Conservation (phyloP, 257 asterid genomes). For the Solanum neorickii region DNA sequence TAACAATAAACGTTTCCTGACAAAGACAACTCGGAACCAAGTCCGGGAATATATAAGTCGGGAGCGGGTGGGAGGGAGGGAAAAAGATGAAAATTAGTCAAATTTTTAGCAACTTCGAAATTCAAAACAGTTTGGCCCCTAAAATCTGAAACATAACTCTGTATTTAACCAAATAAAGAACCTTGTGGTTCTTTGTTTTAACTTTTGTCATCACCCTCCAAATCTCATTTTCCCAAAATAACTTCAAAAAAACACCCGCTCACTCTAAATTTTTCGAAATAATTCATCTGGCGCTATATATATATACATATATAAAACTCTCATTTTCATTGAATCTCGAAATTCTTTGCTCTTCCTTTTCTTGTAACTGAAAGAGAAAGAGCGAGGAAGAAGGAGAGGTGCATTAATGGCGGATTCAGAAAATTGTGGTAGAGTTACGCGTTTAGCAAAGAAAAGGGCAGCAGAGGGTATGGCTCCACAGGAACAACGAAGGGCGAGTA, state of each 20-base stretch:
- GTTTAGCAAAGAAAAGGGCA: slow-evolving; percentile 75
- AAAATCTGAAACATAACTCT: not conserved
- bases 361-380: not conserved
- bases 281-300: slow-evolving; percentile 33
- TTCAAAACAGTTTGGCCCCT: slow-evolving; percentile 1
- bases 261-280: not conserved
- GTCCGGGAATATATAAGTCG: not conserved
- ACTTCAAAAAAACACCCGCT: not conserved
- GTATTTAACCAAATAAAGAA: not conserved
- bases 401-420: slow-evolving; percentile 57
- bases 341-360: not conserved
- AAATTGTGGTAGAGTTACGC: slow-evolving; percentile 48
- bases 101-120: slow-evolving; percentile 4
- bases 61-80: not conserved
- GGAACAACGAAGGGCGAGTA: slow-evolving; percentile 15
- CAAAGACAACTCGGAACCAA: no score
- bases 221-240: not conserved
- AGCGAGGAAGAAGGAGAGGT: not conserved
- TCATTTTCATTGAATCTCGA: not conserved
- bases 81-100: slow-evolving; percentile 7
- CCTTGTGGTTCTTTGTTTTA: not conserved
- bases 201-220: not conserved
- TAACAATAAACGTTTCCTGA: rapidly evolving
- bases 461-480: slow-evolving; percentile 24
- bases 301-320: not conserved